Evolutionary conservation across 75 land plant genomes (phyloP).

Genomic region (Pinus tabuliformis): DNA sequence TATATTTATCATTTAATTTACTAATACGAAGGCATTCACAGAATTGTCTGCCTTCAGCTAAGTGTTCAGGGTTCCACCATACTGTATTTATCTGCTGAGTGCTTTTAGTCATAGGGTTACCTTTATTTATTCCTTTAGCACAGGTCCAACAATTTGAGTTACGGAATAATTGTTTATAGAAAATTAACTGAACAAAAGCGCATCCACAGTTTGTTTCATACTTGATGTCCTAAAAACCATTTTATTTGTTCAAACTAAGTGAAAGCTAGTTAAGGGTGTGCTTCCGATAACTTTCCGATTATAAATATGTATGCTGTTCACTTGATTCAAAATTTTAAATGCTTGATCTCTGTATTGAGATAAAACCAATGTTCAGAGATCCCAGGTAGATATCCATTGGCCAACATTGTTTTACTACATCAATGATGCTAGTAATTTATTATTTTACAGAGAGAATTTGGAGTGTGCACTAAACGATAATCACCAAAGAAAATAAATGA

Average conservation of each 20-base stretch:
- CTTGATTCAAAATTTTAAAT: not conserved
- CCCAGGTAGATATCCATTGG: not conserved
- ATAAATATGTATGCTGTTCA: not conserved
- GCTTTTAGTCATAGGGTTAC: not conserved
- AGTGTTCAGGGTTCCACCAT: too few species aligned
- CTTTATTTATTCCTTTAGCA: not conserved
- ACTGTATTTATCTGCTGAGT: not conserved
- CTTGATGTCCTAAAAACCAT: not conserved
- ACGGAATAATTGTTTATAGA: not conserved
- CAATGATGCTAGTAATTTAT: not conserved
- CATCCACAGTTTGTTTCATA: not conserved
- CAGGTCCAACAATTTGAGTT: not conserved
- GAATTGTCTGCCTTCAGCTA: too few species aligned
- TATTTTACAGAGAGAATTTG: not conserved
- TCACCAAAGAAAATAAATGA: too few species aligned
- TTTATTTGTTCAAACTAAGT: not conserved
- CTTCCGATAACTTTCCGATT: not conserved
- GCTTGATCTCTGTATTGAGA: not conserved
- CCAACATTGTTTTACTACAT: not conserved
- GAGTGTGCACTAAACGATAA: too few species aligned
- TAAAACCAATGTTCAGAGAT: not conserved
- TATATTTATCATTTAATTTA: too few species aligned
- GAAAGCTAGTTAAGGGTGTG: not conserved
- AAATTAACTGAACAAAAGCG: not conserved
- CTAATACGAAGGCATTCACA: too few species aligned